A percentile compares a stretch with the other conserved stretches of the same genome.
Evolutionary conservation across 805 yeast species (phyloP).

Genomic region (Saturnispora zaruensis): DNA sequence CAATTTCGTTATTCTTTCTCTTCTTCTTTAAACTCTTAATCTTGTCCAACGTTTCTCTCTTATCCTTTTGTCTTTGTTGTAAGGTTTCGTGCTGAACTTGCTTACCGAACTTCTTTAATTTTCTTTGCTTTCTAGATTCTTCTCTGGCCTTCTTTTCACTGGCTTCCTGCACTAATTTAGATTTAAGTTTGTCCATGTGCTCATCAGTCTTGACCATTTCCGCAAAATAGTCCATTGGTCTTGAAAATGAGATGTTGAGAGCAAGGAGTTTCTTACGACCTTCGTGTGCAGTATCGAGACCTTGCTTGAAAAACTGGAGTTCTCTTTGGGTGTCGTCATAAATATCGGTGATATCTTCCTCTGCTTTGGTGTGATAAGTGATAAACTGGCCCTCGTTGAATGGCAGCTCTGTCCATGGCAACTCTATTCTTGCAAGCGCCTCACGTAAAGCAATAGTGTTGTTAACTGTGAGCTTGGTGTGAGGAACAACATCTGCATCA

Average conservation of each 20-base stretch:
- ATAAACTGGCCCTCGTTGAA: constrained; percentile 82
- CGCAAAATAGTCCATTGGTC: constrained; percentile 95
- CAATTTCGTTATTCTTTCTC: constrained; percentile 68
- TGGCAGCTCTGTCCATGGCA: constrained; percentile 56
- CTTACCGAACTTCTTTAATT: constrained; percentile 93
- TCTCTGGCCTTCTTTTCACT: constrained; percentile 79
- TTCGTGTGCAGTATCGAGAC: constrained; percentile 68
- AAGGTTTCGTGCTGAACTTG: constrained; percentile 91
- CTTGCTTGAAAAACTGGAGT: constrained; percentile 90
- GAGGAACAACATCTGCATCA: constrained; percentile 91
- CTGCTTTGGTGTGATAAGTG: constrained; percentile 52
- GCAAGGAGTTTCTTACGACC: constrained; percentile 60
- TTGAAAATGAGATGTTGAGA: constrained; percentile 75
- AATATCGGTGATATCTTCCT: constrained; percentile 67
- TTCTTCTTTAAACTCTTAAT: constrained; percentile 86
- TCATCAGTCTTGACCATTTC: constrained; percentile 98
- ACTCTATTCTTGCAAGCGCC: constrained; percentile 54
- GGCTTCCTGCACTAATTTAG: constrained; percentile 67
- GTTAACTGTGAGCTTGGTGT: constrained; percentile 81
- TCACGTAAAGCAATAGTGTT: constrained; percentile 77
- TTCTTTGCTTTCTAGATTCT: constrained; percentile 91
- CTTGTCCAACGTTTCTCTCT: constrained; percentile 81
- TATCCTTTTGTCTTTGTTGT: constrained; percentile 88
- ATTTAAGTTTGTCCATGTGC: constrained; percentile 91
- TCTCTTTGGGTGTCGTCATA: constrained; percentile 96